Evolutionary conservation across 768 basidiomycete species (phyloP).

Genomic region (Lentinula edodes): DNA sequence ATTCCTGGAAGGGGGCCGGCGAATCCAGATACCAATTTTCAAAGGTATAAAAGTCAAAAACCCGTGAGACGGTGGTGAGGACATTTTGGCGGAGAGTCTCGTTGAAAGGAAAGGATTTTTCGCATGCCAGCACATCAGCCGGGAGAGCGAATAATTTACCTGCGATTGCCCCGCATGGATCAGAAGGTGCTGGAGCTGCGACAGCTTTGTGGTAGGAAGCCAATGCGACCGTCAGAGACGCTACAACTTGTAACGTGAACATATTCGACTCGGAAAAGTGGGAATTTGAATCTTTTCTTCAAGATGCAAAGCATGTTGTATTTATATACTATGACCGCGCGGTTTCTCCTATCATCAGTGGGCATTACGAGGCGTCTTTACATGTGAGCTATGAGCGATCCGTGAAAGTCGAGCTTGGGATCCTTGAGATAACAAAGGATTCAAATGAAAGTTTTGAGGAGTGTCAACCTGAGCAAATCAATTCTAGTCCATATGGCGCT

Average conservation of each 20-base stretch:
- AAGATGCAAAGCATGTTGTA: not conserved
- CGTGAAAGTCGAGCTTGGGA: not conserved
- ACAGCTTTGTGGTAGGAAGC: not conserved
- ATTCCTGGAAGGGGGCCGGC: conserved; percentile 50
- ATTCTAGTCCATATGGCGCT: not conserved
- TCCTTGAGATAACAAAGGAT: not conserved
- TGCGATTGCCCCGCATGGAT: conserved; percentile 18
- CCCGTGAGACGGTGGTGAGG: conserved; percentile 37
- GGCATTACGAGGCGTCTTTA: not conserved
- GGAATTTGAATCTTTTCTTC: not conserved
- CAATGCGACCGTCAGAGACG: not conserved
- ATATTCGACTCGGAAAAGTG: not conserved
- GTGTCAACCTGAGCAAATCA: not conserved
- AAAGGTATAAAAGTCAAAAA: conserved; percentile 51
- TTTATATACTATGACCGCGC: not conserved
- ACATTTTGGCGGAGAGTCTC: conserved; percentile 53
- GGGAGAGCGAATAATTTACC: conserved; percentile 41
- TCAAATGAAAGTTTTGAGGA: not conserved
- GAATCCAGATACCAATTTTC: conserved; percentile 46
- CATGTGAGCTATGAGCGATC: not conserved
- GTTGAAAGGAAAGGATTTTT: conserved; percentile 53
- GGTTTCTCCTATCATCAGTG: not conserved
- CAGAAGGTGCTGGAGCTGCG: conserved; percentile 1
- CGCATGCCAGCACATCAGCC: conserved; percentile 50
- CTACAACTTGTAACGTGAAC: not conserved